Evolutionary conservation across 352 stramenopile genomes (phyloP).

Genomic region (Phytopythium helicoides): DNA sequence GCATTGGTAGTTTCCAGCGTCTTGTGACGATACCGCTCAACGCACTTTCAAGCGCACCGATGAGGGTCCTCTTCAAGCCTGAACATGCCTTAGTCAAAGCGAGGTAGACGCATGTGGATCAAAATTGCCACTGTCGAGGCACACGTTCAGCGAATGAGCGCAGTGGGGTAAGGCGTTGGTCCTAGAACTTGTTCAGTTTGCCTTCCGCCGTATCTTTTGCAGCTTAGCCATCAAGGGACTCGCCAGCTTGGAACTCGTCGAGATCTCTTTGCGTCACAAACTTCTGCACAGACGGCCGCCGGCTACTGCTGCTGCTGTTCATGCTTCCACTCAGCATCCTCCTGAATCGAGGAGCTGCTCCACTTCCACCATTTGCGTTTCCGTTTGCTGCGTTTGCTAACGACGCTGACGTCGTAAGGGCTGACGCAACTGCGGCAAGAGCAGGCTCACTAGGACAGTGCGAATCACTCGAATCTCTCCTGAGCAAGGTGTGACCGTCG

Average conservation of each 20-base stretch:
- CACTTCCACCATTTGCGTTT: conserved; percentile 1
- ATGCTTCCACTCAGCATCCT: conserved; percentile 1
- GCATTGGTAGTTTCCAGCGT: too few species aligned
- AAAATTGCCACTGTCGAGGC: too few species aligned
- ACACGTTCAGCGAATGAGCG: too few species aligned
- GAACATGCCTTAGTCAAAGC: too few species aligned
- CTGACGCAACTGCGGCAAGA: neutral
- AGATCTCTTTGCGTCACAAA: conserved; percentile 61
- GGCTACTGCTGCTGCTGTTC: conserved; percentile 10
- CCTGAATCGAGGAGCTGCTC: neutral
- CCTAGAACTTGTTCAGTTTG: too few species aligned
- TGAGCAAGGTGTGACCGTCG: conserved; percentile 11
- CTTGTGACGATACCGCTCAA: too few species aligned
- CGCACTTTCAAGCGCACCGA: too few species aligned
- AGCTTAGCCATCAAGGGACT: neutral
- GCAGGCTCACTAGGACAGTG: neutral
- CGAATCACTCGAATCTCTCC: conserved; percentile 12
- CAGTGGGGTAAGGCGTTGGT: too few species aligned
- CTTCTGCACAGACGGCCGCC: conserved; percentile 49
- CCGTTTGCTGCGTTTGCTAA: neutral
- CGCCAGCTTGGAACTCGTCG: conserved; percentile 44
- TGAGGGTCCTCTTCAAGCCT: too few species aligned
- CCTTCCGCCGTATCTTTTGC: neutral
- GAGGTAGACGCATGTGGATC: too few species aligned
- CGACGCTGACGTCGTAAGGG: neutral